Base-by-base conservation (phyloP, 2,329 filamentous ascomycete genomes). In the Aspergillus sp. region DNA sequence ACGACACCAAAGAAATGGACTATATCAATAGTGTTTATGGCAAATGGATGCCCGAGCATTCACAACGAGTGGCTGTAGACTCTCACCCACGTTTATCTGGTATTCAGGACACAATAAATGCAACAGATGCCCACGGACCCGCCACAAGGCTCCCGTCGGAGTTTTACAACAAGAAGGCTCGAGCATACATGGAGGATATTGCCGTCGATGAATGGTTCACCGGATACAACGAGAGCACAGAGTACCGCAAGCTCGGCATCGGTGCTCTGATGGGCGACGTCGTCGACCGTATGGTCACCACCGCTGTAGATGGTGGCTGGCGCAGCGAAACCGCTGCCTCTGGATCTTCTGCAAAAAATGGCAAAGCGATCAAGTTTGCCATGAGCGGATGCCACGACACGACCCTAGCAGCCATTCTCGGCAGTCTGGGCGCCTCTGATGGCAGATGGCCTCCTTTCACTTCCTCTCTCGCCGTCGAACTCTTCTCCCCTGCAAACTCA, bases 71-170 rank as follows among this genome's bases (percentile, higher is more conserved):
- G 8, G 90, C 89, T 24, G 90, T 98, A 8, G 92, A 97, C 73
- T 88, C 87, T 1, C 88, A 88, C 59, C 95, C 95, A 0, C 83
- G 93, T 45, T 80, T 98, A 12, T 92, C 87, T 6, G 95, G 95
- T 53, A 89, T 99, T 67, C 91, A 96, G 89, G 95, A 99, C 76
- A 95, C 91, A 0, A 84, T 98, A 69, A 98, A 97, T 71, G 86
- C 91, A 6, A 96, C 91, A 0, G 80, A 90, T 12, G 93, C 93
- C 2, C 95, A 98, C 71, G 91, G 90, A 0, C 85, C 89, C 0
- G 83, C 84, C 11, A 97, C 93, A 0, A 86, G 83, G 46, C 82
- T 98, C 3, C 95, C 95, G 0, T 80, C 82, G 9, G 90, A 92
- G 62, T 98, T 99, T 74, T 98, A 98, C 75, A 91, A 97, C 69